A percentile compares a stretch with the other conserved stretches of the same genome.
phyloP scores from a whole-genome alignment of 495 filamentous ascomycete genomes.

The Annulohypoxylon nitens region DNA sequence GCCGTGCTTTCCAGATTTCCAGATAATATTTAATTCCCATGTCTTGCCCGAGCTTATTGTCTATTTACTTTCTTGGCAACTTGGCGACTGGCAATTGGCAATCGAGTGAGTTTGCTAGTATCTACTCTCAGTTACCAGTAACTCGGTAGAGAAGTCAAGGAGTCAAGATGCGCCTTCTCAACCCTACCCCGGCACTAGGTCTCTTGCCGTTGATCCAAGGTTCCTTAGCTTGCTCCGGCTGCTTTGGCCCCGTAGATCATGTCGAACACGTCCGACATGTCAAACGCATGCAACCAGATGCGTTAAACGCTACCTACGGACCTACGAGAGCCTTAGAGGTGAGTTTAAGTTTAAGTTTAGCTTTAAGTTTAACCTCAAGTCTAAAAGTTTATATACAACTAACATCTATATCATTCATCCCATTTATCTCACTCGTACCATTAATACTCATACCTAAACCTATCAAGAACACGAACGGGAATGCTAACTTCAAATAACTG shows the following conservation, averaged over 20 bases:
- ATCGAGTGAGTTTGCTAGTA: too few species aligned
- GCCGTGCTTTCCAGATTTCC: not conserved
- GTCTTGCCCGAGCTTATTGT: not conserved
- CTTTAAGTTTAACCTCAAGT: too few species aligned
- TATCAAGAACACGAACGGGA: not conserved
- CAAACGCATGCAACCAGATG: slow-evolving; percentile 64
- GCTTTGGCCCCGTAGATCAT: slow-evolving; percentile 50
- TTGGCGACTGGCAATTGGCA: not conserved
- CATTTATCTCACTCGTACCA: too few species aligned
- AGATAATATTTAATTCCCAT: slow-evolving; percentile 18
- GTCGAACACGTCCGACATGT: slow-evolving; percentile 57
- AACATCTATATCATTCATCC: not conserved
- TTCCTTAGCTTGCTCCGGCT: slow-evolving; percentile 50
- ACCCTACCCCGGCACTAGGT: slow-evolving; percentile 12
- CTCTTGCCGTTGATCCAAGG: slow-evolving; percentile 22
- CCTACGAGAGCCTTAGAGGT: slow-evolving; percentile 51
- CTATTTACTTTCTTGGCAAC: slow-evolving; percentile 12
- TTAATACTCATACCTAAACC: too few species aligned
- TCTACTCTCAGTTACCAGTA: too few species aligned
- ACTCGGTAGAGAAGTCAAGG: slow-evolving; percentile 7
- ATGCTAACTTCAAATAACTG: slow-evolving; percentile 35
- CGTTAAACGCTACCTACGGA: slow-evolving; percentile 55
- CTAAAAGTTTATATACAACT: not conserved
- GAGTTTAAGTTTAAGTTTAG: not conserved
- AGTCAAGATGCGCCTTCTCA: slow-evolving; percentile 25